Evolutionary conservation across 2,329 filamentous ascomycete genomes (phyloP).

Genomic region (Domatiomyces globalis): DNA sequence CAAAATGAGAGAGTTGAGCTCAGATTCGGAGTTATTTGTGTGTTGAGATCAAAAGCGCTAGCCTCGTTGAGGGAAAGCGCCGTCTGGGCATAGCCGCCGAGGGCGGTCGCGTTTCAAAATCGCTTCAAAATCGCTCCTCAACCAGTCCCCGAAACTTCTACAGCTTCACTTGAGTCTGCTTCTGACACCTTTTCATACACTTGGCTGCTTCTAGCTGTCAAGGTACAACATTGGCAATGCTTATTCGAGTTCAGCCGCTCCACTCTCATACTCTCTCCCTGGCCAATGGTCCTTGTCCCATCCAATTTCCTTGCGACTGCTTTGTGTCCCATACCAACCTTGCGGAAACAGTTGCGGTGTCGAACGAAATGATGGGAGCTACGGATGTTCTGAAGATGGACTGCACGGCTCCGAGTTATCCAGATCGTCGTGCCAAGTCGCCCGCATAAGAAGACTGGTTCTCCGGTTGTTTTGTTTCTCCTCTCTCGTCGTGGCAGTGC

Average conservation of each 20-base stretch:
- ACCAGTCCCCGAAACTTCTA: constrained; percentile 7
- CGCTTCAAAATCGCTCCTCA: background rate
- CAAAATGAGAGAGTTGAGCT: too few relatives aligned
- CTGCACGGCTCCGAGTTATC: background rate
- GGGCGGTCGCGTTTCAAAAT: background rate
- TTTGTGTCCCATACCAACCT: background rate
- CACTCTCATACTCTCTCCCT: background rate
- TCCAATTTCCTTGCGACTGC: background rate
- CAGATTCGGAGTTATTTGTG: too few relatives aligned
- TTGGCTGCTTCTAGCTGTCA: constrained; percentile 2
- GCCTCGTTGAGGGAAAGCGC: background rate
- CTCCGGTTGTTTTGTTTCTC: constrained; percentile 6
- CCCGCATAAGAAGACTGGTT: background rate
- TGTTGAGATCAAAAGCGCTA: background rate
- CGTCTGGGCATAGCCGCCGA: background rate
- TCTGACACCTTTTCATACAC: constrained; percentile 1
- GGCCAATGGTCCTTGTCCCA: background rate
- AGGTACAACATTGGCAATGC: constrained; percentile 15
- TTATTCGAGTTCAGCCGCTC: constrained; percentile 5
- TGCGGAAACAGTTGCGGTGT: constrained; percentile 16
- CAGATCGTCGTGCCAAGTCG: background rate
- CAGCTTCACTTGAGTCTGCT: constrained; percentile 12
- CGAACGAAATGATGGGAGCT: constrained; percentile 13
- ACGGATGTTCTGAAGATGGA: background rate
- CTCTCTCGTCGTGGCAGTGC: constrained; percentile 15